These are phyloP conservation scores for Fusarium longipes DNA, from an alignment of 2,329 filamentous ascomycete genomes.

Conservation along the genomic window DNA sequence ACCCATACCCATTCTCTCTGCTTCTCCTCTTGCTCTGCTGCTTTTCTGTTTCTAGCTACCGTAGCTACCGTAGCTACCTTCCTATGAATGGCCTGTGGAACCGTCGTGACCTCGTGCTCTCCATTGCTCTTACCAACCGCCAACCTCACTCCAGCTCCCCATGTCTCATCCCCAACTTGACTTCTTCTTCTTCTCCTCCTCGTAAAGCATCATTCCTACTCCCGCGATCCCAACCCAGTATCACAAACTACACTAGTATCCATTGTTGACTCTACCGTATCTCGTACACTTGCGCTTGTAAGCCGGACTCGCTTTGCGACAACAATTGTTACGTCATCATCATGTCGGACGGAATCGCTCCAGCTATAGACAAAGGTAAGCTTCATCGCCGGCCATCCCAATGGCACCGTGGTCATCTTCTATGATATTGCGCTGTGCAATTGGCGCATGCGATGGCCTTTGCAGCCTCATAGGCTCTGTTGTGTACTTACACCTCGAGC, in stretches of 20 bases:
- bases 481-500: slow-evolving; percentile 1
- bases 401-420: slow-evolving; percentile 9
- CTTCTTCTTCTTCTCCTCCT: slow-evolving; percentile 33
- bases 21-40: slow-evolving; percentile 13
- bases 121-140: slow-evolving; percentile 36
- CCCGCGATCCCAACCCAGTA: slow-evolving; percentile 12
- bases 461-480: not conserved
- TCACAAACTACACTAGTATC: slow-evolving; percentile 16
- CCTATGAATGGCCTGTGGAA: slow-evolving; percentile 42
- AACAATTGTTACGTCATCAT: slow-evolving; percentile 49
- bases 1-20: slow-evolving; percentile 22
- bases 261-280: slow-evolving; percentile 13
- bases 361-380: slow-evolving; percentile 53
- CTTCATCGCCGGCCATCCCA: slow-evolving; percentile 32
- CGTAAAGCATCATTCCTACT: slow-evolving; percentile 22
- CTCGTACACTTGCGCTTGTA: slow-evolving; percentile 27
- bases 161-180: slow-evolving; percentile 39
- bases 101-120: slow-evolving; percentile 48
- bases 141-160: slow-evolving; percentile 37
- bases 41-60: slow-evolving; percentile 13
- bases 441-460: slow-evolving; percentile 27
- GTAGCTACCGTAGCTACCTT: too few relatives aligned
- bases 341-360: slow-evolving; percentile 52
- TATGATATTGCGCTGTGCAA: slow-evolving; percentile 16
- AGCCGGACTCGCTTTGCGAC: slow-evolving; percentile 36